These are phyloP conservation scores for Acacia pycnantha DNA, from an alignment of 331 rosid genomes.

Conservation along the genomic window DNA sequence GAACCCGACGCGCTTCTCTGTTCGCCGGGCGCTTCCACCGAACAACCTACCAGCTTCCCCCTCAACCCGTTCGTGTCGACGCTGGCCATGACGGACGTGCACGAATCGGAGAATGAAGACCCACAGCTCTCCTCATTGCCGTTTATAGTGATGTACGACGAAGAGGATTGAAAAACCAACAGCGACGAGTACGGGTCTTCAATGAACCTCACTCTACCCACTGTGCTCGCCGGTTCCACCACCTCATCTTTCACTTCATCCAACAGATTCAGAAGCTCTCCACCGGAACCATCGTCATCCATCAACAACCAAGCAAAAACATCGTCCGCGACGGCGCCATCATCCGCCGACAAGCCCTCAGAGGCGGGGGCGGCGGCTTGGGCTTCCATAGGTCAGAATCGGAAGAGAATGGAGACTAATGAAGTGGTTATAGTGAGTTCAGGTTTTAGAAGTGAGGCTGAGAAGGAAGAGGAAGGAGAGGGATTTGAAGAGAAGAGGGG, in stretches of 20 bases:
- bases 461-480: not conserved
- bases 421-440: not conserved
- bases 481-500: not conserved
- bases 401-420: not conserved
- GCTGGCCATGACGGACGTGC: constrained; percentile 72
- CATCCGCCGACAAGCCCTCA: constrained; percentile 12
- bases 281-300: constrained; percentile 21
- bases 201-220: constrained; percentile 44
- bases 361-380: not conserved
- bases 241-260: constrained; percentile 15
- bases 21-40: not conserved
- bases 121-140: constrained; percentile 85
- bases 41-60: not conserved
- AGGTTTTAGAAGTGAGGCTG: not conserved
- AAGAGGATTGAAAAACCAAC: constrained; percentile 47
- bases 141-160: constrained; percentile 71
- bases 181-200: constrained; percentile 54
- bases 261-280: constrained; percentile 43
- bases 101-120: constrained; percentile 68
- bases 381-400: not conserved
- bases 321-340: constrained; percentile 22
- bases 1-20: constrained; percentile 26
- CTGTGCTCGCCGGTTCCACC: not conserved
- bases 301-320: constrained; percentile 24
- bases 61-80: constrained; percentile 36